Base-by-base conservation (phyloP, 495 filamentous ascomycete genomes). In the Melanomma pulvis-pyrius region DNA sequence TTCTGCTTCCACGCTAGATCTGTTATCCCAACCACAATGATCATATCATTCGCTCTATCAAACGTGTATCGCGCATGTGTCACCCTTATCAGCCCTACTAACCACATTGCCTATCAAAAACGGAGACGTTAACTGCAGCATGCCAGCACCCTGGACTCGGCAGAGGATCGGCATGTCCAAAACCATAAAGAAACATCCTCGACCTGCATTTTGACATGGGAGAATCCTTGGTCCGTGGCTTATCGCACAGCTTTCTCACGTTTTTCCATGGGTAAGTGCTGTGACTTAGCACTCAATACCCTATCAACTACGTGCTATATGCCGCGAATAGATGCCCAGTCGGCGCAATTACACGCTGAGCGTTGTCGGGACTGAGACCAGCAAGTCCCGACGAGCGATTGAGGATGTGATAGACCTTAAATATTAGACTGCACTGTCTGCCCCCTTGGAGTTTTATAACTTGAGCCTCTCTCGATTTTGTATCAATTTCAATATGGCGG, bases 71-170 rank as follows among this genome's bases (percentile, higher is more conserved):
- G 50, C 49, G 46, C 57, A 22, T 12, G 19, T 24, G 5, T 19
- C 34, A 34, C 21, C 19, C 53, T 65, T 65, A 65, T 65, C 62
- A 49, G 41, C 62, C 62, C 59, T 65, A 52, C 62, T 58, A 39
- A 50, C 29, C 41, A 17, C 17, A 53, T 55, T 28, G 17, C 30
- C 50, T 25, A 26, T 46, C 7, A 15, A 26, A 19, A n/a, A 3
- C 52, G 44, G 54, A 50, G 28, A 21, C 9, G 58, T 65, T 28
- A 44, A 3, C 17, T n/a, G 39, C 39, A 3, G n/a, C 17, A 15
- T 44, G 39, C 39, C 9, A 44, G 39, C 58, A 34, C 34, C n/a
- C 53, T 52, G 54, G 41, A 48, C 21, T 51, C 48, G 48, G 48
- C 48, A 44, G 19, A 51, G 26, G 24, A 51, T 51, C 26, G 26